Evolutionary conservation across 2,329 filamentous ascomycete species (phyloP), one percentile per base, ranked within the genome.

Genomic region (Aquanectria penicillioides): DNA sequence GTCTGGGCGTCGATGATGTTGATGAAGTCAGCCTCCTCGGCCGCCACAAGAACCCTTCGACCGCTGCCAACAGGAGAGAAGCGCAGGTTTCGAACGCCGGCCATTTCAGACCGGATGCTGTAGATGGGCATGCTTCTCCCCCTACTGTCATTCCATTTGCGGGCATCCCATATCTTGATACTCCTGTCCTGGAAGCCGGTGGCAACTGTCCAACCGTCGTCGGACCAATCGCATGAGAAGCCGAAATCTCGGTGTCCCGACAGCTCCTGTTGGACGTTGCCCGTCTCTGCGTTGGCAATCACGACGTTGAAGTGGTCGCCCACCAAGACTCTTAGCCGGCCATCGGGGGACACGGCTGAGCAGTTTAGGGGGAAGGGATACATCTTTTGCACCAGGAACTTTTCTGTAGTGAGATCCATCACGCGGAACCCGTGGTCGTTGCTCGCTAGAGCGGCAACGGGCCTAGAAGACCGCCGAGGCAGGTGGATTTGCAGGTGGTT

Each of bases 171-270:
- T 44, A 94, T 86, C 63, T 88, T 86, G 64, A 94, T 82, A 23
- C 82, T 83, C 71, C 84, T 89, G 73, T 94, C 91, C 73, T 94
- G 91, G 61, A 89, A 89, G 18, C 88, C 91, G 0, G 91, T 94
- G 11, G 91, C 91, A 17, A 94, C 83, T 11, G 88, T 89, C 77
- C 88, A 87, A 26, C 90, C 91, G 70, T 94, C 89, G 50, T 90
- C 87, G 15, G 90, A 89, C 91, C 91, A 94, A 64, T 89, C 91
- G 68, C 89, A 93, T 2, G 91, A 87, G 68, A 94, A 94, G 2
- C 87, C 89, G 65, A 83, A 90, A 69, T 93, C 90, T 12, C 80
- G 80, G 69, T 93, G 90, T 2, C 89, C 88, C 4, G 78, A 74
- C 2, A 94, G 82, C 22, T 78, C 75, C 64, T 89, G 81, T 62